These are phyloP conservation scores for Entomortierella lignicola DNA, from an alignment of 192 early-diverging fungal species.

Conservation along the genomic window DNA sequence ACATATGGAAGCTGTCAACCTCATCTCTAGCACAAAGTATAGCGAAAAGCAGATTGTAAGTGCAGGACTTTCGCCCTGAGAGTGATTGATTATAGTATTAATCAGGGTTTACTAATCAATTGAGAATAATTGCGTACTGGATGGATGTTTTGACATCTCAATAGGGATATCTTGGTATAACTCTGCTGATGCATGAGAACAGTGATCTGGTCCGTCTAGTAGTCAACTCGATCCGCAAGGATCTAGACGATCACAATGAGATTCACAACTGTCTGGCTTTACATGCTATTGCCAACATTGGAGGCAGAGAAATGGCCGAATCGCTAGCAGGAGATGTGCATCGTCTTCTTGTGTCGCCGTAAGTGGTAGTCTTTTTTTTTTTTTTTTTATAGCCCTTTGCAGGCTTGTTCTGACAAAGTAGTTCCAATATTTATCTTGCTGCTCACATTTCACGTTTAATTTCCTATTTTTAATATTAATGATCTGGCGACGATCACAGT, in stretches of 20 bases:
- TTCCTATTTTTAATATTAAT: slow-evolving; percentile 34
- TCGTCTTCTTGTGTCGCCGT: slow-evolving; percentile 84
- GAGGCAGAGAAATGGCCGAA: slow-evolving; percentile 92
- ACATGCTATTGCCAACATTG: slow-evolving; percentile 97
- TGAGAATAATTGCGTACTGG: no score
- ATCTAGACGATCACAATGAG: slow-evolving; percentile 89
- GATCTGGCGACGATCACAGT: slow-evolving; percentile 36
- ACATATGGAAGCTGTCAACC: slow-evolving; percentile 94
- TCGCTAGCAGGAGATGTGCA: slow-evolving; percentile 85
- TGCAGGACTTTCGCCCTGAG: neutral
- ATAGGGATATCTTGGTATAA: slow-evolving; percentile 96
- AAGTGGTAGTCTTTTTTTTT: slow-evolving; percentile 25
- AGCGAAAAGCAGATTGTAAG: slow-evolving; percentile 98
- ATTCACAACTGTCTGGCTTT: slow-evolving; percentile 91
- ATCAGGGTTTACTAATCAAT: no score
- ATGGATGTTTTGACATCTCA: neutral
- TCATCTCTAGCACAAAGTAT: slow-evolving; percentile 91
- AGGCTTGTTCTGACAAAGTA: neutral
- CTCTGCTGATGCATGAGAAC: slow-evolving; percentile 90
- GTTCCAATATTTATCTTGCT: neutral
- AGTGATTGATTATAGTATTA: no score
- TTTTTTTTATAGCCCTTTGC: neutral
- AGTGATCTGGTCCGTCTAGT: slow-evolving; percentile 87
- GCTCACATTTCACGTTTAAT: slow-evolving; percentile 29
- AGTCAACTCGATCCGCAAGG: slow-evolving; percentile 88